Evolutionary conservation across 208 protist genomes (phyloP).

Genomic region (Tritrichomonas musculus): DNA sequence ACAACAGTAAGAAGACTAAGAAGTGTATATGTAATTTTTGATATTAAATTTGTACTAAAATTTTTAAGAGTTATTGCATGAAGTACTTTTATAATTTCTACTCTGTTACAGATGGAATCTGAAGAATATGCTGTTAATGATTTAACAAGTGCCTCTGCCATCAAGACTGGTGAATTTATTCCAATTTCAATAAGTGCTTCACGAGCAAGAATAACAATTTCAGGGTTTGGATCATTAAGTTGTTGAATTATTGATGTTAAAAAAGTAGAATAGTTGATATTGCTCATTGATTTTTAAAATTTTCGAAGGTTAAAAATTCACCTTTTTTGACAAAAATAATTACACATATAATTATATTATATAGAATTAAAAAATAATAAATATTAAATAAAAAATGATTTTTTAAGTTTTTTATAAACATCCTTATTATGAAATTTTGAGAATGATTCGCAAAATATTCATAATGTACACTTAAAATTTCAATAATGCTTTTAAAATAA

Average conservation of each 20-base stretch:
- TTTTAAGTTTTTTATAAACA: too few relatives aligned
- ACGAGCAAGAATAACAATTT: not conserved
- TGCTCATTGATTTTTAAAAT: not conserved
- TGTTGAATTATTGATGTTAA: not conserved
- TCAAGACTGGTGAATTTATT: not conserved
- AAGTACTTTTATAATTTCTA: not conserved
- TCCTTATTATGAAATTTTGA: too few relatives aligned
- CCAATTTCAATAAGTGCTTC: not conserved
- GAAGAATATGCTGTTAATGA: not conserved
- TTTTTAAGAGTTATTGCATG: not conserved
- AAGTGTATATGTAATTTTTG: not conserved
- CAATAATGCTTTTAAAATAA: too few relatives aligned
- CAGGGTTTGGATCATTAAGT: not conserved
- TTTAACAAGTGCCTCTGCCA: not conserved
- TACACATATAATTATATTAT: too few relatives aligned
- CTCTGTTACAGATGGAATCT: not conserved
- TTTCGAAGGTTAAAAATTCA: too few relatives aligned
- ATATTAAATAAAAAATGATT: too few relatives aligned
- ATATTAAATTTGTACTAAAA: not conserved
- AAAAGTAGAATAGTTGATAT: not conserved
- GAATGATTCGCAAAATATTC: too few relatives aligned
- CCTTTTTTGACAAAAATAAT: too few relatives aligned
- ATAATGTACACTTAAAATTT: too few relatives aligned
- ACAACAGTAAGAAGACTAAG: not conserved
- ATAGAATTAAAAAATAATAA: too few relatives aligned